phyloP scores from a whole-genome alignment of 1,284 basidiomycete species.

The Austroboletus novae-zelandiae region DNA sequence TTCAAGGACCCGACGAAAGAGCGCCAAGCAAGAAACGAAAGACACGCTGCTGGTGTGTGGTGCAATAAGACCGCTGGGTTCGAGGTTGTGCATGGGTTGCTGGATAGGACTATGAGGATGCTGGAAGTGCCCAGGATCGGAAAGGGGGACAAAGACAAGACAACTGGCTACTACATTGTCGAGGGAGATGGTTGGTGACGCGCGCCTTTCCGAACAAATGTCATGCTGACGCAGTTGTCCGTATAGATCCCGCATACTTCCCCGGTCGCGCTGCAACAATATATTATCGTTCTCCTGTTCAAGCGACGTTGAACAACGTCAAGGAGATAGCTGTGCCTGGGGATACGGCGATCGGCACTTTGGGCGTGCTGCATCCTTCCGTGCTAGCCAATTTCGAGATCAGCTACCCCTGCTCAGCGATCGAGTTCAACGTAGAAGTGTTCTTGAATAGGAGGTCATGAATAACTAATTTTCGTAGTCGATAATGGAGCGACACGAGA shows the following conservation, averaged over 20 bases:
- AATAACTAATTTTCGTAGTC: constrained; percentile 34
- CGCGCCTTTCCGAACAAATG: not conserved
- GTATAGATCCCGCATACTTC: constrained; percentile 86
- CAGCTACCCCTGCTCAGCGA: constrained; percentile 89
- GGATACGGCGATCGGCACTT: constrained; percentile 76
- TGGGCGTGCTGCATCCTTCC: constrained; percentile 88
- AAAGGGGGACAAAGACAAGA: constrained; percentile 51
- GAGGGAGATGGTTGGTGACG: constrained; percentile 68
- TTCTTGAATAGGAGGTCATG: constrained; percentile 72
- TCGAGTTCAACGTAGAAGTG: constrained; percentile 93
- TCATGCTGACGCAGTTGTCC: constrained; percentile 3
- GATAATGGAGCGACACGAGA: not conserved
- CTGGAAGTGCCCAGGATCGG: constrained; percentile 84
- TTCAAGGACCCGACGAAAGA: constrained; percentile 81
- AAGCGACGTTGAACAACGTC: constrained; percentile 15
- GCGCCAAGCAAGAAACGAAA: constrained; percentile 83
- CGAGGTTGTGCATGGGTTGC: constrained; percentile 92
- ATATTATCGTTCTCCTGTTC: constrained; percentile 67
- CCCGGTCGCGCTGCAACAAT: constrained; percentile 92
- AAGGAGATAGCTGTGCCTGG: constrained; percentile 22
- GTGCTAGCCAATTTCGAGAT: constrained; percentile 95
- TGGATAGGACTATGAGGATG: constrained; percentile 95
- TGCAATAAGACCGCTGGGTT: constrained; percentile 97
- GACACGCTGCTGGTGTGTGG: constrained; percentile 89
- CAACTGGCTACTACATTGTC: constrained; percentile 89